Base-by-base conservation (phyloP, 129 eudicot genomes). In the Apium graveolens region DNA sequence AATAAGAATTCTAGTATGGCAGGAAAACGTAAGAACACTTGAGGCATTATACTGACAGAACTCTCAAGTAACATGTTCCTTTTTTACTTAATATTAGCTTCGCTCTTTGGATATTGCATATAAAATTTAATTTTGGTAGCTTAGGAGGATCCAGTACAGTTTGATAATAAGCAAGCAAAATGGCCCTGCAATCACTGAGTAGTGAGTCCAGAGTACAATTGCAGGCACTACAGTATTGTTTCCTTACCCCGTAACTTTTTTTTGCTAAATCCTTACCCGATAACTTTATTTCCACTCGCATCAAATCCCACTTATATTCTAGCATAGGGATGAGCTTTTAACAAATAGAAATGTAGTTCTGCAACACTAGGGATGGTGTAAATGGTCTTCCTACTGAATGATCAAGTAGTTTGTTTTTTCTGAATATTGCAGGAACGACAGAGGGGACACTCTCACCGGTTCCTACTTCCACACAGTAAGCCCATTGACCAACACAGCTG, bases 401-500 rank as follows among this genome's bases (percentile, higher is more conserved):
- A 76, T 26, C 66, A 68, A 32, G 1, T 71, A 1, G 51, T 18
- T 66, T 77, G 65, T 44, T n/a, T n/a, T n/a, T n/a, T n/a, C n/a
- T 71, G 11, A 31, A 74, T 55, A 69, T 2, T 84, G 53, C 86
- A 93, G 98, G 90, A 93, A 87, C 26, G 85, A 89, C 87, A 93
- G 89, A 80, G 91, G 86, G 44, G 92, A 93, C 51, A 87, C 77
- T 20, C 53, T 93, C 7, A 85, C 88, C 18, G 98, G 92, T 41
- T 90, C 98, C 66, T 93, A 91, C 90, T 82, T 82, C 87, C 97
- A 93, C 89, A 80, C 82, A 1, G 95, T 93, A 5, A 93, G 87
- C 87, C 97, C 95, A 43, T 72, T 91, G 84, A 87, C 91, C 80
- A 91, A 86, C 76, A 93, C 97, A 26, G 94, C 91, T 29, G 97